Evolutionary conservation across 192 early-diverging fungal genomes (phyloP).

Genomic region (Obelidium mucronatum): DNA sequence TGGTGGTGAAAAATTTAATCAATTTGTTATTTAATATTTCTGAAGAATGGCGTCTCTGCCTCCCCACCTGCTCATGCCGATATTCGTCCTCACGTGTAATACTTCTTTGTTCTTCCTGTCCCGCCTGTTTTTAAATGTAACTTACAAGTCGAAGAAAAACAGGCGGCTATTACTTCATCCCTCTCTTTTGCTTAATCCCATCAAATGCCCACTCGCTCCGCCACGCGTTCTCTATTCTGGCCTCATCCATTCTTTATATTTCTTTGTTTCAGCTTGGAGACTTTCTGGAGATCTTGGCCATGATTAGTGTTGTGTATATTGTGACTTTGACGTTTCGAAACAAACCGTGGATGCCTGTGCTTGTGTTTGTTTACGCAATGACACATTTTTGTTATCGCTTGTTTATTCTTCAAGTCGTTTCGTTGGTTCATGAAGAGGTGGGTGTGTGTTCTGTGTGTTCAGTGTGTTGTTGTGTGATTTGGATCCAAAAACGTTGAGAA

Average conservation of each 20-base stretch:
- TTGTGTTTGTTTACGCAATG: constrained; percentile 47
- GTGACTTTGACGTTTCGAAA: constrained; percentile 2
- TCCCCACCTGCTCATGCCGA: background rate
- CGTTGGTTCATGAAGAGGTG: background rate
- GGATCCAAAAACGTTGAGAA: too few relatives aligned
- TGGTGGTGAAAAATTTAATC: background rate
- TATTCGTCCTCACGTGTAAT: background rate
- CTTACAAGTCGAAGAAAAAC: too few relatives aligned
- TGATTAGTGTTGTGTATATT: constrained; percentile 35
- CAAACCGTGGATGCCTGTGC: constrained; percentile 35
- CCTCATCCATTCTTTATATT: constrained; percentile 38
- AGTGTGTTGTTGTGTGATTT: constrained; percentile 29
- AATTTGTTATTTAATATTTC: background rate
- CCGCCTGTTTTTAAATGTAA: background rate
- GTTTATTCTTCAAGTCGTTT: constrained; percentile 9
- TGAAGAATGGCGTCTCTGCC: background rate
- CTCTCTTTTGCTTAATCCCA: constrained; percentile 3
- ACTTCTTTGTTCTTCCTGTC: background rate
- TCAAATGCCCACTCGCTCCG: constrained; percentile 1
- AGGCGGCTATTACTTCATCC: constrained; percentile 1
- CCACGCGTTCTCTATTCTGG: constrained; percentile 54
- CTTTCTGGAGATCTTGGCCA: constrained; percentile 44
- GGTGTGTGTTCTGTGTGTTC: background rate
- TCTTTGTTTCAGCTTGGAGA: constrained; percentile 44
- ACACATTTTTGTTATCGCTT: constrained; percentile 40